Percentiles rank a stretch among this genome's conserved stretches.
Conservation (phyloP, 805 yeast species). For the Yueomyces sinensis region DNA sequence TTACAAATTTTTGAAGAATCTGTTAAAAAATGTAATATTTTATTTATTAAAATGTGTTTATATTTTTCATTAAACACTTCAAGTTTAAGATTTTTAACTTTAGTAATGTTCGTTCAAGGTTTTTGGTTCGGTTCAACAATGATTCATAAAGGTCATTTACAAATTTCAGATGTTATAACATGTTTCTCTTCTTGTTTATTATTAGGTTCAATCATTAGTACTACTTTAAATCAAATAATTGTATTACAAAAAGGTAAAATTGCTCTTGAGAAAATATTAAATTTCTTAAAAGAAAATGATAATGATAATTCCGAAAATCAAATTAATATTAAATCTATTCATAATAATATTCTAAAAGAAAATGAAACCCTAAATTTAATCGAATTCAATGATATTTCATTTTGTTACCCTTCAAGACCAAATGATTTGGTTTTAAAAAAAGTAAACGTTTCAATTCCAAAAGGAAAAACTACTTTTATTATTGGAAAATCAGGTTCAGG, state of each 20-base stretch:
- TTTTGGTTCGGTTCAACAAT: constrained; percentile 80
- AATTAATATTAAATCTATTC: neutral
- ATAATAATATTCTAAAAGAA: constrained; percentile 18
- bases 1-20: constrained; percentile 26
- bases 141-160: constrained; percentile 36
- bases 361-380: too few relatives aligned
- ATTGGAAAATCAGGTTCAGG: constrained; percentile 92
- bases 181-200: constrained; percentile 73
- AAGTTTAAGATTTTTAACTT: constrained; percentile 38
- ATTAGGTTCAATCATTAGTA: constrained; percentile 48
- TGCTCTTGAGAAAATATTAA: constrained; percentile 40
- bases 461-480: constrained; percentile 41
- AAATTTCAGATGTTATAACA: constrained; percentile 57
- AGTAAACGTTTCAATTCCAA: constrained; percentile 32
- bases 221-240: constrained; percentile 43
- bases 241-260: constrained; percentile 60
- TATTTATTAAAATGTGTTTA: constrained; percentile 33
- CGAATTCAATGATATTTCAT: constrained; percentile 40
- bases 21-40: constrained; percentile 21
- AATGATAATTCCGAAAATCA: neutral
- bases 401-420: constrained; percentile 49
- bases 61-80: constrained; percentile 43
- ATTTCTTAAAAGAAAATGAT: constrained; percentile 21
- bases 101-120: constrained; percentile 78
- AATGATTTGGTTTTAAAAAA: constrained; percentile 33